Evolutionary conservation across 192 early-diverging fungal genomes (phyloP).

Genomic region (Rhizoclosmatium globosum): DNA sequence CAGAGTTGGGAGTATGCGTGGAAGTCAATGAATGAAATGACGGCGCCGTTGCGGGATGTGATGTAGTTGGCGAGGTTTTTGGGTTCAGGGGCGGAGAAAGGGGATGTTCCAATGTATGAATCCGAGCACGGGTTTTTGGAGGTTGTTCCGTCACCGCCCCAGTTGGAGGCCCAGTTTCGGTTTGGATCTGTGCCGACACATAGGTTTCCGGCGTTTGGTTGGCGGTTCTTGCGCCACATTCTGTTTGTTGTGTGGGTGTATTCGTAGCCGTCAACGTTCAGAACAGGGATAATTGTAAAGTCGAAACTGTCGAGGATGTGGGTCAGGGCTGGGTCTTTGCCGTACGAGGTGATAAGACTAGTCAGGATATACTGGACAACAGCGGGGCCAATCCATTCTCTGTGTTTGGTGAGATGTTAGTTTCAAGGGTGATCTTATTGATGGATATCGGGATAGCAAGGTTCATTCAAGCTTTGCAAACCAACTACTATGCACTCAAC

Average conservation of each 20-base stretch:
- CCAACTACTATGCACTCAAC: not conserved
- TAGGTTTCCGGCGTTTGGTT: constrained; percentile 58
- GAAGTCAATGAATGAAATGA: too few species aligned
- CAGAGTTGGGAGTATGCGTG: too few species aligned
- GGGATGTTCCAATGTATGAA: constrained; percentile 57
- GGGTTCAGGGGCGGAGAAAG: too few species aligned
- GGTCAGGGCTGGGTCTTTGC: constrained; percentile 56
- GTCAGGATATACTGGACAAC: constrained; percentile 64
- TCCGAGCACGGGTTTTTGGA: constrained; percentile 68
- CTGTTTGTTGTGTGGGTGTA: constrained; percentile 62
- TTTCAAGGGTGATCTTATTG: not conserved
- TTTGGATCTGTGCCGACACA: constrained; percentile 72
- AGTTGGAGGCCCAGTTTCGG: constrained; percentile 68
- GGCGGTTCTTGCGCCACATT: constrained; percentile 74
- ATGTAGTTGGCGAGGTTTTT: too few species aligned
- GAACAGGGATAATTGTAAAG: constrained; percentile 66
- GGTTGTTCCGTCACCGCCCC: constrained; percentile 58
- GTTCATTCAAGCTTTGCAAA: not conserved
- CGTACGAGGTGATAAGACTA: constrained; percentile 56
- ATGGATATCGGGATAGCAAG: not conserved
- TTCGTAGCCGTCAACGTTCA: constrained; percentile 72
- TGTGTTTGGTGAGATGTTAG: not conserved
- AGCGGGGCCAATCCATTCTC: constrained; percentile 61
- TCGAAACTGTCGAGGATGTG: constrained; percentile 57
- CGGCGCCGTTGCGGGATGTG: too few species aligned